Conservation (phyloP, 2,329 filamentous ascomycete genomes). For the Celoporthe dispersa region DNA sequence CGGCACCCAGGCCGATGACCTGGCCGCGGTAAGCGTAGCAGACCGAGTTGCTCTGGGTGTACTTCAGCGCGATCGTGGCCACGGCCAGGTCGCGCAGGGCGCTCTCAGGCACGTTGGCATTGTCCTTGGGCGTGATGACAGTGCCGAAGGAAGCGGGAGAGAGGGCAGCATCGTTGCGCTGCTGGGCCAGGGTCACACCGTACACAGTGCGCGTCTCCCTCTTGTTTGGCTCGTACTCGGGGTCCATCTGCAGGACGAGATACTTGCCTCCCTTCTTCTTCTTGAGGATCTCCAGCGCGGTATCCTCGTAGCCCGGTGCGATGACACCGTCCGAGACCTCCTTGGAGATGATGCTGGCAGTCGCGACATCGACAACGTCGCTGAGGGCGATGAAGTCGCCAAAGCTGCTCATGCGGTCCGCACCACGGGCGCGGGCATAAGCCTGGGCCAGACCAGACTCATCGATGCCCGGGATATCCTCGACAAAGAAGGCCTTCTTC, state of each 20-base stretch:
- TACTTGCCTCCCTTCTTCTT: slow-evolving; percentile 99
- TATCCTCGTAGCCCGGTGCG: slow-evolving; percentile 82
- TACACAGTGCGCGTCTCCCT: slow-evolving; percentile 88
- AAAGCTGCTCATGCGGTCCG: slow-evolving; percentile 98
- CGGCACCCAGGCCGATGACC: slow-evolving; percentile 90
- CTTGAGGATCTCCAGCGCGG: slow-evolving; percentile 86
- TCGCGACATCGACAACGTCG: slow-evolving; percentile 86
- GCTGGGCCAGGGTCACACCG: slow-evolving; percentile 85
- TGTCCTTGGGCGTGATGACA: slow-evolving; percentile 85
- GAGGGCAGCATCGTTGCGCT: slow-evolving; percentile 90
- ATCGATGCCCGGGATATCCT: slow-evolving; percentile 90
- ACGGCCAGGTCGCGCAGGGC: slow-evolving; percentile 90
- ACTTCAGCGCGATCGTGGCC: slow-evolving; percentile 96
- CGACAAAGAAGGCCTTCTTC: slow-evolving; percentile 97
- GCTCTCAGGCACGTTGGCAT: slow-evolving; percentile 71
- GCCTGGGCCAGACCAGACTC: slow-evolving; percentile 86
- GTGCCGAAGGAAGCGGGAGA: slow-evolving; percentile 82
- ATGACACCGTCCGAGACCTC: slow-evolving; percentile 98
- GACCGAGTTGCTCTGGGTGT: slow-evolving; percentile 98
- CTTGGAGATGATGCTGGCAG: slow-evolving; percentile 95
- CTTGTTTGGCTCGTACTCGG: slow-evolving; percentile 78
- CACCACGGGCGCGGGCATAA: slow-evolving; percentile 92
- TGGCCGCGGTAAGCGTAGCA: slow-evolving; percentile 96
- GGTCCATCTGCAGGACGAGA: slow-evolving; percentile 93
- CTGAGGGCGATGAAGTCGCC: slow-evolving; percentile 95